Evolutionary conservation across 305 asterid species (phyloP).

Genomic region (Fraxinus xanthoxyloides): DNA sequence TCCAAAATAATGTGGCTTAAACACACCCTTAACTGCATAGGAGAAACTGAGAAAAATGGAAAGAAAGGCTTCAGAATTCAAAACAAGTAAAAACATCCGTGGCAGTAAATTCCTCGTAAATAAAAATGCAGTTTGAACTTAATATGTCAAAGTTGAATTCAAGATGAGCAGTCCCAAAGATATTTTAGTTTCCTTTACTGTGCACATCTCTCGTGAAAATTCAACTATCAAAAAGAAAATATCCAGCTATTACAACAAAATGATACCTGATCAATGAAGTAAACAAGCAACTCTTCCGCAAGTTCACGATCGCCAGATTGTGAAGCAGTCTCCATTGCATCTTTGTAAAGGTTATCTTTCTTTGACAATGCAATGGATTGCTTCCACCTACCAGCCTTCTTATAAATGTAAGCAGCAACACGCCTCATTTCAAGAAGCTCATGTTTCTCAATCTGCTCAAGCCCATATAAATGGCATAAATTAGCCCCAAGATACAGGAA

Average conservation of each 20-base stretch:
- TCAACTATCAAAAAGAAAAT: neutral
- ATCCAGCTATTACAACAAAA: conserved; percentile 5
- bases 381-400: conserved; percentile 99
- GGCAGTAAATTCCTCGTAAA: neutral
- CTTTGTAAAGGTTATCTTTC: conserved; percentile 95
- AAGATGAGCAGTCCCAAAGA: neutral
- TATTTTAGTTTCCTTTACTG: neutral
- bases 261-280: conserved; percentile 90
- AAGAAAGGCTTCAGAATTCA: neutral
- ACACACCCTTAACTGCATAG: neutral
- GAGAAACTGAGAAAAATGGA: neutral
- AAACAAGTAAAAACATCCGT: neutral
- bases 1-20: too few relatives aligned
- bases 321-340: conserved; percentile 99
- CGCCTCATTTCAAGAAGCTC: conserved; percentile 99
- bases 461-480: conserved; percentile 12
- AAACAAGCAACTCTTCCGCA: conserved; percentile 97
- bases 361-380: conserved; percentile 94
- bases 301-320: conserved; percentile 99
- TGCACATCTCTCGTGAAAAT: neutral
- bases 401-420: conserved; percentile 96
- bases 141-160: neutral
- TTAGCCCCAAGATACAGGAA: conserved; percentile 16
- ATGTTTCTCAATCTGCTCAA: conserved; percentile 88
- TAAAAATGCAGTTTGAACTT: neutral